These are phyloP conservation scores for Penicillium sp. DNA, from an alignment of 2,329 filamentous ascomycete genomes.

Conservation along the genomic window DNA sequence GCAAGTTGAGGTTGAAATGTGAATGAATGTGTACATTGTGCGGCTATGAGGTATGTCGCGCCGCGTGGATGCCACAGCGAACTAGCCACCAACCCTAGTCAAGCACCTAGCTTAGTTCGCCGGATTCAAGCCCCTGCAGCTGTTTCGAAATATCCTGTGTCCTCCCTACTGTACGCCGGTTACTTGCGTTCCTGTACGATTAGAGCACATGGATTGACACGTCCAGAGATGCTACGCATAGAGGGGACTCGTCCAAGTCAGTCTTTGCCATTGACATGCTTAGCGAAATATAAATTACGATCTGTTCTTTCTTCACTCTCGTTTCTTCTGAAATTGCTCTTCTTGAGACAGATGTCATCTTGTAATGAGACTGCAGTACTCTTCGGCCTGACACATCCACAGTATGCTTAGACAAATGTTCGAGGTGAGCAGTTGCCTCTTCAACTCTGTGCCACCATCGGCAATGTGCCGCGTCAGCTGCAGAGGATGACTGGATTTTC, in stretches of 20 bases:
- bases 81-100: not conserved
- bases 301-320: not conserved
- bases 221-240: not conserved
- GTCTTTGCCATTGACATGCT: not conserved
- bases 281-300: not conserved
- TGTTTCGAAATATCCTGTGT: not conserved
- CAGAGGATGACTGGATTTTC: not conserved
- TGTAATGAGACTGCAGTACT: not conserved
- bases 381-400: not conserved
- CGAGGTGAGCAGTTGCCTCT: slow-evolving; percentile 2
- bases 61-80: not conserved
- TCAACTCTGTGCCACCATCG: slow-evolving; percentile 16
- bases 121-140: not conserved
- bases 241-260: not conserved
- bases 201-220: not conserved
- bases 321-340: not conserved
- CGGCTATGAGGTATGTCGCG: not conserved
- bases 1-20: not conserved
- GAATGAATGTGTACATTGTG: not conserved
- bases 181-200: not conserved
- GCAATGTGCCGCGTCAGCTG: not conserved
- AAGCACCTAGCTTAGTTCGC: not conserved
- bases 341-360: not conserved
- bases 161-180: not conserved
- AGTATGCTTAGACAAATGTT: not conserved